Base-by-base conservation (phyloP, 2,329 filamentous ascomycete species). In the Phyllosticta citribraziliensis region DNA sequence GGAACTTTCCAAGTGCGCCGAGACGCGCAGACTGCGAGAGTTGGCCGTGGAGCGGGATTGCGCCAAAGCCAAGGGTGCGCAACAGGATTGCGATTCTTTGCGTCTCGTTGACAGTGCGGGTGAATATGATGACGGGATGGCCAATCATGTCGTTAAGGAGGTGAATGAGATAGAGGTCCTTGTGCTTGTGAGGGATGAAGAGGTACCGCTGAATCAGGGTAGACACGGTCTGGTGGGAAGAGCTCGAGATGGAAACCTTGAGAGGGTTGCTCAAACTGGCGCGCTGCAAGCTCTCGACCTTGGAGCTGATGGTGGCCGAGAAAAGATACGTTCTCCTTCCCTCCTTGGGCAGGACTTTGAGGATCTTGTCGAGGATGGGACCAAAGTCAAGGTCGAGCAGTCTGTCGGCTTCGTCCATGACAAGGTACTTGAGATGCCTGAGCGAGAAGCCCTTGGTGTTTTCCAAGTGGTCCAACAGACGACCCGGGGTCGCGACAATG, bases 391-490 rank as follows among this genome's bases (percentile, higher is more conserved):
- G 86, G 70, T 99, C 94, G 1, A 97, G 83, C 10, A 97, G 81
- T 62, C 92, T 82, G 73, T 97, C 93, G 24, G 93, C 93, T 76
- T 97, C 93, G 70, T 97, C 93, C 84, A 97, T 91, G 64, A 97
- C 92, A 3, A 97, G 79, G 70, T 93, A 96, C 70, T 92, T 92
- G 47, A 97, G 79, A 3, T 83, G 82, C 30, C 88, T 84, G 56
- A 97, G 78, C 1, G 88, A 92, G 75, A 99, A 97, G 11, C 94
- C 93, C 74, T 96, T 97, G 2, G 94, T 99, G 75, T 96, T 96
- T 72, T 97, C 91, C 9, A 97, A 78, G 68, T 99, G 94, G 69
- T 97, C 94, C 4, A 97, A 80, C 22, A 97, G 78, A 61, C 93
- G 85, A 58, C 92, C 93, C 0, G 93, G 93, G 0, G 93, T 97